Evolutionary conservation across 176 grass and related monocot species (phyloP), one percentile per base, ranked within the genome.

Genomic region (Cenchrus purpureus): DNA sequence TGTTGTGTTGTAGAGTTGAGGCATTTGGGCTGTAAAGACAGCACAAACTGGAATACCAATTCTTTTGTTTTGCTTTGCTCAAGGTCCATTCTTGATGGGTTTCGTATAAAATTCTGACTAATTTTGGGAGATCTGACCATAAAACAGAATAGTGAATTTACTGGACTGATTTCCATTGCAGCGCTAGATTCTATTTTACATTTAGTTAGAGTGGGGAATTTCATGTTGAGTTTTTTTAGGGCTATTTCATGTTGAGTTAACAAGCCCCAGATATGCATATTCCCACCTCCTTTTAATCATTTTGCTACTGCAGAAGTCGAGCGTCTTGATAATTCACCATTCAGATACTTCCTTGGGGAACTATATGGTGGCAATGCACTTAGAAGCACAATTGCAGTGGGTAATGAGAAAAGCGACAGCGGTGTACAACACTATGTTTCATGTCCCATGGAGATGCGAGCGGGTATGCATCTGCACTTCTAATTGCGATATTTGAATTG

Each of bases 391-490:
- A 96, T 99, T 61, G 80, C 97, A 61, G 97, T 88, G 58, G 97
- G 97, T 37, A 99, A 99, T 84, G 97, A 99, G 56, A 99, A 96
- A 99, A 99, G 82, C 86, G 97, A 74, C 93, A 96, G 65, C 55
- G 97, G 94, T 99, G 63, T 99, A 99, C 82, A 99, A 96, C 86
- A 96, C 90, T 53, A 96, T 99, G 97, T 99, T 99, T 89, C 97
- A 99, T 94, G 93, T 99, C 74, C 97, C 93, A 37, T 99, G 93
- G 97, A 94, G 97, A 92, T 99, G 97, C 68, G 97, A 99, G 84
- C 92, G 94, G 94, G 97, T 99, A 94, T 75, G 76, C 73, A 17
- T 83, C 65, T 88, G 57, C 79, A 54, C 87, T 76, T 86, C 3
- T 12, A 76, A 75, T 82, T 20, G 43, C n/a, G 4, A 25, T 69